Evolutionary conservation across 805 yeast species (phyloP).

Genomic region (Kazachstania martiniae): DNA sequence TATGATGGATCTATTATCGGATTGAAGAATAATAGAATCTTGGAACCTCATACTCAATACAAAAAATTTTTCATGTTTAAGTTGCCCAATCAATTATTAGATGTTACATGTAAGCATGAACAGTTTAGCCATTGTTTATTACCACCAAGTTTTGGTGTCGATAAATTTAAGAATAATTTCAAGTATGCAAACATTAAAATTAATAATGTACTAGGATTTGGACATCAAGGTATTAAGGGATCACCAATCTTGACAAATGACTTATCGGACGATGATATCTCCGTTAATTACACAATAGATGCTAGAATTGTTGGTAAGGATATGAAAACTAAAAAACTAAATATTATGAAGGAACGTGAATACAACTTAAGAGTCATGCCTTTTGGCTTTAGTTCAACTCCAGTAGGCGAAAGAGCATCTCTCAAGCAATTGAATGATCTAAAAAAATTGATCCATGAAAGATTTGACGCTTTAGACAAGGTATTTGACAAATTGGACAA

Average conservation of each 20-base stretch:
- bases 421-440: conserved; percentile 17
- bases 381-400: conserved; percentile 26
- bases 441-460: conserved; percentile 17
- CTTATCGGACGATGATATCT: conserved; percentile 34
- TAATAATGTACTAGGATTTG: conserved; percentile 34
- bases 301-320: conserved; percentile 45
- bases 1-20: conserved; percentile 41
- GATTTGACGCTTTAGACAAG: conserved; percentile 17
- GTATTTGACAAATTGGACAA: conserved; percentile 15
- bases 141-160: conserved; percentile 35
- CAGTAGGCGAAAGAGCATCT: conserved; percentile 9
- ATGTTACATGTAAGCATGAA: conserved; percentile 40
- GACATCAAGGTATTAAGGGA: conserved; percentile 40
- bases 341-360: conserved; percentile 28
- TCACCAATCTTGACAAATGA: conserved; percentile 45
- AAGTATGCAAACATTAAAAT: conserved; percentile 25
- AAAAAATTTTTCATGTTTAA: conserved; percentile 50
- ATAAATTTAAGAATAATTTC: conserved; percentile 22
- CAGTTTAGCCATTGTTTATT: conserved; percentile 29
- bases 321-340: conserved; percentile 18
- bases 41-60: conserved; percentile 39
- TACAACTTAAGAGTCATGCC: conserved; percentile 32
- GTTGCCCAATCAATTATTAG: conserved; percentile 44
- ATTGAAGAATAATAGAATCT: conserved; percentile 36
- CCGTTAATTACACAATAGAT: conserved; percentile 44